Percentiles rank a stretch among this genome's conserved stretches.
Conservation (phyloP, 441 rosid species). For the Pelargonium australe region DNA sequence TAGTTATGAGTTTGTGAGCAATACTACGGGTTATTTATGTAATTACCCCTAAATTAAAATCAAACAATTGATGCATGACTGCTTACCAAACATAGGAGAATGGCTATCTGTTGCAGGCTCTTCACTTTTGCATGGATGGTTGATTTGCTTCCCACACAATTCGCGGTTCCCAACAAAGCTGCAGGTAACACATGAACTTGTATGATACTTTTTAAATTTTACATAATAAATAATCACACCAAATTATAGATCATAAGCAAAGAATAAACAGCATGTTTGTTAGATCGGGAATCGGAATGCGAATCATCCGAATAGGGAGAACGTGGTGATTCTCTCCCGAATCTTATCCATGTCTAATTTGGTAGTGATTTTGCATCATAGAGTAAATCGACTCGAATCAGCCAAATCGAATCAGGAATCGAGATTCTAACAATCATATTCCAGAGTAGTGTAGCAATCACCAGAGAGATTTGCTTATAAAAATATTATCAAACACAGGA, state of each 20-base stretch:
- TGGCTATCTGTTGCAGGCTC: conserved; percentile 39
- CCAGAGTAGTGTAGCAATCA: not conserved
- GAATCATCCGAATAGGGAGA: too few relatives aligned
- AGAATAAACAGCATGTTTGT: too few relatives aligned
- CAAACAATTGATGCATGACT: conserved; percentile 9
- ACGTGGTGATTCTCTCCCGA: too few relatives aligned
- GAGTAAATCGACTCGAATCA: too few relatives aligned
- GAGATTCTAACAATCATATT: not conserved
- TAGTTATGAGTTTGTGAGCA: too few relatives aligned
- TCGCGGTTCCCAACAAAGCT: conserved; percentile 79
- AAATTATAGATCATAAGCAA: too few relatives aligned
- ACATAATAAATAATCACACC: not conserved
- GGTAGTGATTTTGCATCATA: too few relatives aligned
- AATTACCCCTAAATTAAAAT: conserved; percentile 4
- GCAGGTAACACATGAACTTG: conserved; percentile 18
- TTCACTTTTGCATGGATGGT: conserved; percentile 47
- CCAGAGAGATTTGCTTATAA: not conserved
- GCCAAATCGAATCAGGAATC: too few relatives aligned
- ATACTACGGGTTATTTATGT: too few relatives aligned
- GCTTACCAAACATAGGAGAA: conserved; percentile 46
- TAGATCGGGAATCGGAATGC: too few relatives aligned
- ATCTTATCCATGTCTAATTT: too few relatives aligned
- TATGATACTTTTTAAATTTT: not conserved
- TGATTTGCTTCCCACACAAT: conserved; percentile 82
- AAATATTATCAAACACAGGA: conserved; percentile 10